Evolutionary conservation across 2,329 filamentous ascomycete genomes (phyloP).

Genomic region (Alternaria triticina): DNA sequence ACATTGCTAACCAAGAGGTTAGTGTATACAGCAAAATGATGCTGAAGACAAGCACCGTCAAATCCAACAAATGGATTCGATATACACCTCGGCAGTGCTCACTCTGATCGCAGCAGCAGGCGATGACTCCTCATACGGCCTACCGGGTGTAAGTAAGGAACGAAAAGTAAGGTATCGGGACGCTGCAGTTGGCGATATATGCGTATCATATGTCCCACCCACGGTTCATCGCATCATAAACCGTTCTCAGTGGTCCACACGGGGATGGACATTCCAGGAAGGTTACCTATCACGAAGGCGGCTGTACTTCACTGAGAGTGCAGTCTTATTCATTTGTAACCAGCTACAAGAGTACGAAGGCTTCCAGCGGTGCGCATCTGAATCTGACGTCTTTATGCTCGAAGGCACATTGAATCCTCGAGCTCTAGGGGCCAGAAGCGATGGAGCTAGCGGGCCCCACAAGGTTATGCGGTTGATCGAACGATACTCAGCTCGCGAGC

Average conservation of each 20-base stretch:
- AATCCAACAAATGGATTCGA: not conserved
- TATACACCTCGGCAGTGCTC: not conserved
- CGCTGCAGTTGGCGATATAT: not conserved
- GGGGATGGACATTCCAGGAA: not conserved
- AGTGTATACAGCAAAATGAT: not conserved
- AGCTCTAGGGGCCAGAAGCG: too few species aligned
- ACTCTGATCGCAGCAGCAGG: not conserved
- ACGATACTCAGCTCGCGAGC: too few species aligned
- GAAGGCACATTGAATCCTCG: too few species aligned
- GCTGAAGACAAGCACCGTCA: accelerated
- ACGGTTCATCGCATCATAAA: accelerated
- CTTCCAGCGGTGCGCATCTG: too few species aligned
- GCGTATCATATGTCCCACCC: accelerated
- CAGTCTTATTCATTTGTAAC: accelerated
- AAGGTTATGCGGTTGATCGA: too few species aligned
- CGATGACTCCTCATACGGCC: not conserved
- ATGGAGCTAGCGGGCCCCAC: too few species aligned
- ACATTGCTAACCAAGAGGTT: not conserved
- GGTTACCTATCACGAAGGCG: not conserved
- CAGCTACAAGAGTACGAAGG: accelerated
- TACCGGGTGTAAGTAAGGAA: not conserved
- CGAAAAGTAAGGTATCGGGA: not conserved
- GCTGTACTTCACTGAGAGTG: not conserved
- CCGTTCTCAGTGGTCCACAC: not conserved
- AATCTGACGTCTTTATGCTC: too few species aligned